A percentile compares a stretch with the other conserved stretches of the same genome.
Conservation (phyloP, 2,329 filamentous ascomycete genomes). For the Exophiala spinifera region DNA sequence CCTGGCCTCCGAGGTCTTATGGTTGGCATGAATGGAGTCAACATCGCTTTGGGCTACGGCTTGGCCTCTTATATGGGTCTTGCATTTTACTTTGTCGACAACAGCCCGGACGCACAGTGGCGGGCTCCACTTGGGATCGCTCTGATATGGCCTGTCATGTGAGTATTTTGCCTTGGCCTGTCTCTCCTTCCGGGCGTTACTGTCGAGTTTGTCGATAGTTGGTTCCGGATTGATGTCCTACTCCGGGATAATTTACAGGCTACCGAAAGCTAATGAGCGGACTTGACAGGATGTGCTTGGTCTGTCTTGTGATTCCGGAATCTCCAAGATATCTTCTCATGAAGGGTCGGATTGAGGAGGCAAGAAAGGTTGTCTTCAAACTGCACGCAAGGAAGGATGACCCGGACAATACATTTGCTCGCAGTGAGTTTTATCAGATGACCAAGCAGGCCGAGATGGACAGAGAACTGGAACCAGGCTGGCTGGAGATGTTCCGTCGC, state of each 20-base stretch:
- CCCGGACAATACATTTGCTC: conserved; percentile 18
- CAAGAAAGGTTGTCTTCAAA: conserved; percentile 24
- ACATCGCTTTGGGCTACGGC: conserved; percentile 22
- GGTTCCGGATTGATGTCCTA: too few species aligned
- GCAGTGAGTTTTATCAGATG: conserved; percentile 24
- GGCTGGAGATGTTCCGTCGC: conserved; percentile 17
- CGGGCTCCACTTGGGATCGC: conserved; percentile 20
- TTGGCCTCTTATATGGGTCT: conserved; percentile 22
- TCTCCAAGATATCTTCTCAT: conserved; percentile 31
- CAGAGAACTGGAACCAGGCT: conserved; percentile 16
- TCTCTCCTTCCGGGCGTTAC: too few species aligned
- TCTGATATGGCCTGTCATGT: conserved; percentile 19
- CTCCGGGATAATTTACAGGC: too few species aligned
- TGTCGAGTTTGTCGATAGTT: too few species aligned
- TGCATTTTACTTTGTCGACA: conserved; percentile 16
- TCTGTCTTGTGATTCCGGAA: conserved; percentile 30
- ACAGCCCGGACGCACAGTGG: conserved; percentile 16
- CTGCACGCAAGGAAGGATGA: conserved; percentile 22
- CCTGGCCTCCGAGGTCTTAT: conserved; percentile 22
- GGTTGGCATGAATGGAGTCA: conserved; percentile 23
- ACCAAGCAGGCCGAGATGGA: conserved; percentile 21
- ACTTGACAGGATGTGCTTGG: conserved; percentile 27
- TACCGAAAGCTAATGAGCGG: too few species aligned
- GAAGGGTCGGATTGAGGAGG: conserved; percentile 29
- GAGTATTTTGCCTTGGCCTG: too few species aligned